Evolutionary conservation across 495 filamentous ascomycete species (phyloP).

Genomic region (Aspergillus carlsbadensis): DNA sequence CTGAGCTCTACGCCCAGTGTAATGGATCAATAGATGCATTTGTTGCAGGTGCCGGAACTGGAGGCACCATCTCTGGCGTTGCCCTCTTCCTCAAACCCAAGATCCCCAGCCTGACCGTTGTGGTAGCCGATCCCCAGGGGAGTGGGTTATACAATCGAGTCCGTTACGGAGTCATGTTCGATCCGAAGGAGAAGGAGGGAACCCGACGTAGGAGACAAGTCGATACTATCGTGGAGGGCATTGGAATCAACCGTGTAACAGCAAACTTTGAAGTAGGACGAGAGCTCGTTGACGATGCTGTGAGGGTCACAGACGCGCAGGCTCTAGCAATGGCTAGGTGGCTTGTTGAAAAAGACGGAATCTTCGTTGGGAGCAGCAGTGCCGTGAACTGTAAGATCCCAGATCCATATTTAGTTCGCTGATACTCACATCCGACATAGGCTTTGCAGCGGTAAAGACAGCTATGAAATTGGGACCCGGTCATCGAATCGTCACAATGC

Average conservation of each 20-base stretch:
- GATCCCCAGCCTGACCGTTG: slow-evolving; percentile 62
- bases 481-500: slow-evolving; percentile 80
- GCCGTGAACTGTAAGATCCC: slow-evolving; percentile 79
- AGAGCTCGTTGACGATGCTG: slow-evolving; percentile 82
- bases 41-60: slow-evolving; percentile 92
- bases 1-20: slow-evolving; percentile 83
- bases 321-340: slow-evolving; percentile 90
- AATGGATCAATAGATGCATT: slow-evolving; percentile 80
- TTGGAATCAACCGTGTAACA: slow-evolving; percentile 90
- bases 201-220: slow-evolving; percentile 86
- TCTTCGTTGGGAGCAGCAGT: slow-evolving; percentile 91
- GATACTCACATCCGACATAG: slow-evolving; percentile 25
- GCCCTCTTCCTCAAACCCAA: slow-evolving; percentile 75
- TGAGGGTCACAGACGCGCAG: slow-evolving; percentile 88
- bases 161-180: slow-evolving; percentile 94
- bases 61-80: slow-evolving; percentile 89
- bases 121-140: slow-evolving; percentile 92
- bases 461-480: slow-evolving; percentile 74
- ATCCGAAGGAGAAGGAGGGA: slow-evolving; percentile 80
- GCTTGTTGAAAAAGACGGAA: slow-evolving; percentile 93
- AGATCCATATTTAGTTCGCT: slow-evolving; percentile 12
- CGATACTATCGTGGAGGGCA: slow-evolving; percentile 93
- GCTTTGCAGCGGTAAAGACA: slow-evolving; percentile 79
- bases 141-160: slow-evolving; percentile 91
- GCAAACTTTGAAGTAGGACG: slow-evolving; percentile 87